Conservation (phyloP, 768 basidiomycete species). For the Trametes cingulata region DNA sequence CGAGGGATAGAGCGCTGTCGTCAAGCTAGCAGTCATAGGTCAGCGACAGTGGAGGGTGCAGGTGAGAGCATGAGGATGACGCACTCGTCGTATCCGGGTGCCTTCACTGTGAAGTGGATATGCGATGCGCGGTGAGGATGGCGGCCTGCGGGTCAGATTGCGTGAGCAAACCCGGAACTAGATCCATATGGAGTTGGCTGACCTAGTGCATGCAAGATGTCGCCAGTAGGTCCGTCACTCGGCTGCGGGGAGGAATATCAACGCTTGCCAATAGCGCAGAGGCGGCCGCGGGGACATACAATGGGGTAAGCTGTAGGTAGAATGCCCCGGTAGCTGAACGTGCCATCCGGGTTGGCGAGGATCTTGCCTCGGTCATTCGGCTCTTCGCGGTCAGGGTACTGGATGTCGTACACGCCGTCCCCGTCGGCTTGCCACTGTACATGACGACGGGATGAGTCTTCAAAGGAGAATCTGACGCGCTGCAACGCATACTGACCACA, state of each 20-base stretch:
- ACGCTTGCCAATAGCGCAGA: not conserved
- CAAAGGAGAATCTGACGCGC: too few relatives aligned
- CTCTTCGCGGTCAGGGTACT: constrained; percentile 31
- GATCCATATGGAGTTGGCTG: not conserved
- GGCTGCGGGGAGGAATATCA: constrained; percentile 23
- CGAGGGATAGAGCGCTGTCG: constrained; percentile 36
- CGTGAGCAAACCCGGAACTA: not conserved
- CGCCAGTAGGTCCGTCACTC: constrained; percentile 34
- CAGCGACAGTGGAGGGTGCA: not conserved
- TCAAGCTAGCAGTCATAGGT: constrained; percentile 23
- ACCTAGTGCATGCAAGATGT: constrained; percentile 31
- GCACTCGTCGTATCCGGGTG: constrained; percentile 38
- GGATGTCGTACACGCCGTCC: constrained; percentile 40
- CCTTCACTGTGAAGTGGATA: constrained; percentile 35
- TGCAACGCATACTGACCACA: constrained; percentile 28
- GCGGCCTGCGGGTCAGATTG: constrained; percentile 20
- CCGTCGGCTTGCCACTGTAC: constrained; percentile 43
- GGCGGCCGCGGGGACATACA: constrained; percentile 16
- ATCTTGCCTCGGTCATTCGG: constrained; percentile 36
- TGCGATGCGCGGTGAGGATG: constrained; percentile 38
- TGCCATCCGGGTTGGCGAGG: constrained; percentile 32
- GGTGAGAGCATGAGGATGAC: not conserved
- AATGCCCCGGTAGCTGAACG: constrained; percentile 35
- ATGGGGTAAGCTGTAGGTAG: constrained; percentile 38
- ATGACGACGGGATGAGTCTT: not conserved